These are phyloP conservation scores for Fusarium verticillioides DNA, from an alignment of 2,329 filamentous ascomycete genomes.

Conservation along the genomic window DNA sequence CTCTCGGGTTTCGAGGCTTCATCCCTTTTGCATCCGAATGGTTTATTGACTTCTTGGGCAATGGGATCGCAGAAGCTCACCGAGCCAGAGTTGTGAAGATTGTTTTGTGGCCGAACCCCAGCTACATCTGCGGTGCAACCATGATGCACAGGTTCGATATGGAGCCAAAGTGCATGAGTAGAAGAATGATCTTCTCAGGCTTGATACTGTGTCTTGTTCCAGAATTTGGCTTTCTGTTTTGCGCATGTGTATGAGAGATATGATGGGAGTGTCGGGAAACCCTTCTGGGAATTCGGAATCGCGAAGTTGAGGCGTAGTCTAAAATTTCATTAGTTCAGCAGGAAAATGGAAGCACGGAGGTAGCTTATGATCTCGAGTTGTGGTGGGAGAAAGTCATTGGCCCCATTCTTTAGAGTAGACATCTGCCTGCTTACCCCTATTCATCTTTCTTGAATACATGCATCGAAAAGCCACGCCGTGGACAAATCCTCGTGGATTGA, in stretches of 20 bases:
- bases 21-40: neutral
- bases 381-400: neutral
- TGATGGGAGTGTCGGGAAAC: too few relatives aligned
- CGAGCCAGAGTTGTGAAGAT: neutral
- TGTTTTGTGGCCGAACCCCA: too few relatives aligned
- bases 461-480: neutral
- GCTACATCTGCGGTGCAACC: neutral
- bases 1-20: too few relatives aligned
- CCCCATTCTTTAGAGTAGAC: neutral
- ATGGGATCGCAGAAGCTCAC: too few relatives aligned
- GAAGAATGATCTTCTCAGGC: too few relatives aligned
- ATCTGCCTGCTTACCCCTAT: too few relatives aligned
- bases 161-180: neutral
- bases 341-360: neutral
- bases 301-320: too few relatives aligned
- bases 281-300: too few relatives aligned
- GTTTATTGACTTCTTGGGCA: too few relatives aligned
- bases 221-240: too few relatives aligned
- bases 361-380: too few relatives aligned
- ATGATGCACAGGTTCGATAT: neutral
- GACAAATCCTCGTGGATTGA: fast-evolving
- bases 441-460: neutral
- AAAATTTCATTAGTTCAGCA: neutral
- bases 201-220: neutral
- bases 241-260: neutral